Percentiles rank a stretch among this genome's conserved stretches.
These are phyloP conservation scores for Cystoisospora suis DNA, from an alignment of 169 alveolate genomes.

Conservation along the genomic window DNA sequence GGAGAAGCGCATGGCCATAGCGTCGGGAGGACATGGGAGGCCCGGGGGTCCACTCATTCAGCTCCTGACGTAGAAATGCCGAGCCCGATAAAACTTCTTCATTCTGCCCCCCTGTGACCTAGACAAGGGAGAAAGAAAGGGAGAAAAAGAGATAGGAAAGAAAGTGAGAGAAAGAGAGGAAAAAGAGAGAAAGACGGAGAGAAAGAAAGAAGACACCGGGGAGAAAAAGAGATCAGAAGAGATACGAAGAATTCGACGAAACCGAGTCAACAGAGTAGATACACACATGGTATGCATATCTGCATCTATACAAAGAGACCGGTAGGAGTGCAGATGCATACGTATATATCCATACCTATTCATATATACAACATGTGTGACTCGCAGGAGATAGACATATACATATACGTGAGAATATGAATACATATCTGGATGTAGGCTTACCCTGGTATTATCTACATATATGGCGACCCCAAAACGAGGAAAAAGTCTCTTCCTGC, in stretches of 20 bases:
- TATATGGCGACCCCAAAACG: too few relatives aligned
- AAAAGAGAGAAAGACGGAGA: neutral
- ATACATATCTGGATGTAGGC: neutral
- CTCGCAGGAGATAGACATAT: neutral
- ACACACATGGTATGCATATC: neutral
- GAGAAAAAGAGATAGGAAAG: neutral
- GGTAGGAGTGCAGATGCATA: neutral
- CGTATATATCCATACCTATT: neutral
- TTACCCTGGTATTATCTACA: too few relatives aligned
- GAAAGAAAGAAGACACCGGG: neutral
- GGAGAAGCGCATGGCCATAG: conserved; percentile 59
- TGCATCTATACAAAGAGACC: neutral
- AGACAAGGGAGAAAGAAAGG: neutral
- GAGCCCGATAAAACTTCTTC: conserved; percentile 47
- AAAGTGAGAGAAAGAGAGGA: neutral
- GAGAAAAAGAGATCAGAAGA: neutral
- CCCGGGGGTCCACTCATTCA: conserved; percentile 59
- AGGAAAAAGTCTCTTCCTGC: too few relatives aligned
- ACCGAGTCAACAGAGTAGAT: neutral
- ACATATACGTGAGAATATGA: neutral
- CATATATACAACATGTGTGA: neutral
- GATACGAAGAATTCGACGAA: neutral
- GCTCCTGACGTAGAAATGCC: conserved; percentile 59
- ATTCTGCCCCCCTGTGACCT: conserved; percentile 51
- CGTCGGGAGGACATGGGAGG: conserved; percentile 64